Evolutionary conservation across 345 rosid genomes (phyloP).

Genomic region (Eucalyptus polyanthemos): DNA sequence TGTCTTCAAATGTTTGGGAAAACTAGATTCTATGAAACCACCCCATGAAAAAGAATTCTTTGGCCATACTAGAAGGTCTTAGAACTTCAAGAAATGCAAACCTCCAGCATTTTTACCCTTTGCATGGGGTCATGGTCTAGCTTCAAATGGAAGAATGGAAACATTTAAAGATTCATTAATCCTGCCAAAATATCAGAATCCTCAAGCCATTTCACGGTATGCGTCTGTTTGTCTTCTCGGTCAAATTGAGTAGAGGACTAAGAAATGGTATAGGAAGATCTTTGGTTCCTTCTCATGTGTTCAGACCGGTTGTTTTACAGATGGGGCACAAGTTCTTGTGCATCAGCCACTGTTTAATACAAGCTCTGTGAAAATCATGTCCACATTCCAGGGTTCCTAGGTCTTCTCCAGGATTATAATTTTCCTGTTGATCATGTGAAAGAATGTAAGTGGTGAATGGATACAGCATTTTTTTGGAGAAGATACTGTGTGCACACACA

Average conservation of each 20-base stretch:
- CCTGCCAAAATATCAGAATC: not conserved
- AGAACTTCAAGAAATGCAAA: not conserved
- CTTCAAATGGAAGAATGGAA: not conserved
- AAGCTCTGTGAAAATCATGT: slow-evolving; percentile 58
- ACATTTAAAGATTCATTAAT: not conserved
- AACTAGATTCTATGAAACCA: not conserved
- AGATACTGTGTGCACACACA: not conserved
- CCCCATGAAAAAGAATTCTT: not conserved
- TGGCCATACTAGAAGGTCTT: not conserved
- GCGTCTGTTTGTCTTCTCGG: not conserved
- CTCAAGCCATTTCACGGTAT: not conserved
- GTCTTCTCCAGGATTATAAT: slow-evolving; percentile 49
- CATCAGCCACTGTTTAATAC: slow-evolving; percentile 76
- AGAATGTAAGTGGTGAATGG: not conserved
- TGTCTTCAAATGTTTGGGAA: not conserved
- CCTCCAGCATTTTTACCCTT: not conserved
- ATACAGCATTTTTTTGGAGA: not conserved
- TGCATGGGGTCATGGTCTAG: not conserved
- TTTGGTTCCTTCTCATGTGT: slow-evolving; percentile 2
- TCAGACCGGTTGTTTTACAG: slow-evolving; percentile 66
- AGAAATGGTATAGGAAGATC: not conserved
- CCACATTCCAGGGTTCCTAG: slow-evolving; percentile 69
- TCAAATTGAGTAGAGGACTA: not conserved
- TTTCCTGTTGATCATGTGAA: slow-evolving; percentile 40
- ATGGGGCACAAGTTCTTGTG: slow-evolving; percentile 82